Evolutionary conservation across 371 early-diverging fungal genomes (phyloP).

Genomic region (Mucor piriformis): DNA sequence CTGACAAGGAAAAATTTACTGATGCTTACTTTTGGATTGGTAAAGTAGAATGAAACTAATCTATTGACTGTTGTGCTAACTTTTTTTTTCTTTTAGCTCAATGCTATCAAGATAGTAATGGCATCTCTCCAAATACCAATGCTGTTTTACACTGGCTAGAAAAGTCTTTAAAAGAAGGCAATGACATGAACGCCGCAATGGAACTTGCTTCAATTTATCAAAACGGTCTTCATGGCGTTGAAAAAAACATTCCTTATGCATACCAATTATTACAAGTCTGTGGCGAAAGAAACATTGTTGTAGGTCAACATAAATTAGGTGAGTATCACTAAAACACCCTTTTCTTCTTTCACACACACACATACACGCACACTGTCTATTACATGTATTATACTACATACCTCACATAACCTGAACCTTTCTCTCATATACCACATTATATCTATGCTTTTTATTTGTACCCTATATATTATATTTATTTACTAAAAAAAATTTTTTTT

Average conservation of each 20-base stretch:
- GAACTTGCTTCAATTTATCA: conserved; percentile 36
- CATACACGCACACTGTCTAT: not conserved
- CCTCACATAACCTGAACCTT: not conserved
- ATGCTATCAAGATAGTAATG: conserved; percentile 41
- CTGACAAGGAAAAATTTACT: conserved; percentile 30
- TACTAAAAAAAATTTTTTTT: conserved; percentile 15
- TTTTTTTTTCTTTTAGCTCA: conserved; percentile 29
- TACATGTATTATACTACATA: conserved; percentile 6
- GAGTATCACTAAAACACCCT: conserved; percentile 13
- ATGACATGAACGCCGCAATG: conserved; percentile 32
- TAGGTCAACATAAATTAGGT: conserved; percentile 42
- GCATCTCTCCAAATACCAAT: conserved; percentile 19
- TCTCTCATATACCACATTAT: not conserved
- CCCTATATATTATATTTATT: conserved; percentile 4
- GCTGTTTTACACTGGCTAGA: conserved; percentile 32
- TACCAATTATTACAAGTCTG: conserved; percentile 22
- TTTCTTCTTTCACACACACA: not conserved
- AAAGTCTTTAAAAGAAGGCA: conserved; percentile 28
- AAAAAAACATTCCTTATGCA: conserved; percentile 14
- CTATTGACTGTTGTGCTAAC: not conserved
- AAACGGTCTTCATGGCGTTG: conserved; percentile 24
- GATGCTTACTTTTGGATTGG: conserved; percentile 47
- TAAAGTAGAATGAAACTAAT: conserved; percentile 7
- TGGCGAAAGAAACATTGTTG: conserved; percentile 33
- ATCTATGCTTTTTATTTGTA: conserved; percentile 7